Conservation (phyloP, 352 stramenopile species). For the Phytophthora uliginosa region DNA sequence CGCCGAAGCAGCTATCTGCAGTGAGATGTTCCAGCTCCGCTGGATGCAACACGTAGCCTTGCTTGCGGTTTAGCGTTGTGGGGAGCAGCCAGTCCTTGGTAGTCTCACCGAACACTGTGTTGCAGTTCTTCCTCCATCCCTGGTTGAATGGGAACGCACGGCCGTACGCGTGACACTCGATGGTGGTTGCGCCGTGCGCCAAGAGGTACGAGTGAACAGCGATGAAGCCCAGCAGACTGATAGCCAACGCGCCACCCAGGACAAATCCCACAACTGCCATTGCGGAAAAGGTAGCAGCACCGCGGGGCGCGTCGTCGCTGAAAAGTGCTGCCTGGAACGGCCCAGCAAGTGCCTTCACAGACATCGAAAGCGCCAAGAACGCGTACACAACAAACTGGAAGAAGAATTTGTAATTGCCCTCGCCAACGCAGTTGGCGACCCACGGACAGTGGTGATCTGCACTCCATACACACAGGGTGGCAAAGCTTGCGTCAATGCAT, state of each 20-base stretch:
- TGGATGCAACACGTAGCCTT: slow-evolving; percentile 47
- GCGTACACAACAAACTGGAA: slow-evolving; percentile 87
- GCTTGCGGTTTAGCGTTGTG: slow-evolving; percentile 26
- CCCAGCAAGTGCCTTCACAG: slow-evolving; percentile 62
- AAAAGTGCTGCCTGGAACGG: slow-evolving; percentile 54
- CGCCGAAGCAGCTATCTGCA: slow-evolving; percentile 53
- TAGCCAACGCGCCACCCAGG: slow-evolving; percentile 68
- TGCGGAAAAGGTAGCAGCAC: slow-evolving; percentile 44
- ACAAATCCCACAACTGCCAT: slow-evolving; percentile 77
- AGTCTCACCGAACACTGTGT: slow-evolving; percentile 61
- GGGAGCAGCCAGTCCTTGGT: slow-evolving; percentile 71
- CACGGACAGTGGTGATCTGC: slow-evolving; percentile 99
- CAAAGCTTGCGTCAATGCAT: slow-evolving; percentile 3
- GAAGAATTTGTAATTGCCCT: slow-evolving; percentile 91
- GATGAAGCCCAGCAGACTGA: slow-evolving; percentile 82
- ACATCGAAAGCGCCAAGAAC: slow-evolving; percentile 72
- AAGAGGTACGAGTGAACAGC: slow-evolving; percentile 80
- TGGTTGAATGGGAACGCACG: slow-evolving; percentile 73
- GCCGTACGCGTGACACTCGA: slow-evolving; percentile 84
- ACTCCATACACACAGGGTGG: slow-evolving; percentile 8
- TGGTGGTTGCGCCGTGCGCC: slow-evolving; percentile 73
- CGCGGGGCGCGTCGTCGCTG: slow-evolving; percentile 24
- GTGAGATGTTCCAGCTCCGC: slow-evolving; percentile 59
- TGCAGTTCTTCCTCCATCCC: slow-evolving; percentile 70
- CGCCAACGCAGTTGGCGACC: slow-evolving; percentile 90